Base-by-base conservation (phyloP, 1,139 yeast genomes). In the Suhomyces anneliseae region DNA sequence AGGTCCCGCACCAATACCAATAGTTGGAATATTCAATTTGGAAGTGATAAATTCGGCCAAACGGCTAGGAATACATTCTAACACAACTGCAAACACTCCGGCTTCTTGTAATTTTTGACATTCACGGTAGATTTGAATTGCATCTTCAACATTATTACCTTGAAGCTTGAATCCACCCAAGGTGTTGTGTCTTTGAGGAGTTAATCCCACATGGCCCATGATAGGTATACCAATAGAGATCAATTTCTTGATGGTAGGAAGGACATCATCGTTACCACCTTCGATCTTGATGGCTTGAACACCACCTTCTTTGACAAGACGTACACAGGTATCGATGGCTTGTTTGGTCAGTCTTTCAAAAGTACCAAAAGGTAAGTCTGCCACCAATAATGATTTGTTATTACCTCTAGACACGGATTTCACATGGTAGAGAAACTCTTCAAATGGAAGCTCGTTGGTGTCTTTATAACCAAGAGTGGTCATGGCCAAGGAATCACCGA, bases 1-100 rank as follows among this genome's bases (percentile, higher is more conserved):
- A 15, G 85, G 82, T 0, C 99, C 98, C 0, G 98, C 97, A 7
- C 99, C 99, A 45, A 93, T 93, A 7, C 99, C 98, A 53, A 93
- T 90, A 1, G 95, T 89, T 0, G 99, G 98, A 1, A 92, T 72
- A 0, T 64, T 49, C 31, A 90, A 65, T 29, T 71, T 69, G 2
- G 73, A 61, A 0, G 97, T 87, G 38, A 93, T 81, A 48, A 72
- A 70, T 40, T 73, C 66, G 0, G 93, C 93, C n/a, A 93, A 69
- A 50, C 77, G 78, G 47, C 81, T 81, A 3, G 99, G 99, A 8
- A 93, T 79, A 44, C 97, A 95, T 59, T 93, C 99, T 9, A 93
- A 64, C 1, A 93, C 83, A 1, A 90, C 62, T 37, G 85, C 65
- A 58, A 88, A 87, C 19, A 85, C 89, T 0, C 99, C 99, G 0